Evolutionary conservation across 805 yeast species (phyloP), one percentile per base, ranked within the genome.

Genomic region (Kazachstania viticola): DNA sequence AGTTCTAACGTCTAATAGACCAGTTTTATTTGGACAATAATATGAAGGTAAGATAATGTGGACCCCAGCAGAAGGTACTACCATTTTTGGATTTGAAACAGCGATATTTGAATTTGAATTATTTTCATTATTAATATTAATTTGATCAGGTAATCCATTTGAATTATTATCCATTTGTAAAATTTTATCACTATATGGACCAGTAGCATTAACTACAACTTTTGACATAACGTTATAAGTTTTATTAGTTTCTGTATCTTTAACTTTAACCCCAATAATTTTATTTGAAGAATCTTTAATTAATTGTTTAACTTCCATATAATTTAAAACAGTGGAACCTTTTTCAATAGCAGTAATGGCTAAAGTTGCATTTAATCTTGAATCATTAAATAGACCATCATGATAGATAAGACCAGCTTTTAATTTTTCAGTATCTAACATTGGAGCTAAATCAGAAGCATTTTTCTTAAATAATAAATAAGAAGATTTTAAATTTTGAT

Each of bases 381-480:
- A 67, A 56, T 87, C 97, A 58, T 87, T 87, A 59, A 87, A 93
- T 21, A 85, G 67, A 45, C 96, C 96, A 58, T 87, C 97, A 58
- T 87, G 95, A 65, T 88, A 87, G 34, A 88, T 93, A 46, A 91
- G 69, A 32, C 91, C 82, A 28, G 94, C 95, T 60, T 82, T 87
- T 59, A 88, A 71, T 41, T 75, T 72, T 27, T 75, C 64, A 38
- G 72, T 71, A 52, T 82, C 85, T 49, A 87, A 65, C 80, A 81
- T 82, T 31, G 95, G 96, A 49, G 88, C 91, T 34, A 75, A 66
- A 40, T 77, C 79, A 32, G 71, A 49, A 18, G 94, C 79, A 37
- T 70, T 67, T 31, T 71, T 64, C 39, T 75, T 71, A 25, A 81
- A 67, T 54, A 84, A 65, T 40, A 84, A 56, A 48, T 82, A 85